Conservation (phyloP, 2,329 filamentous ascomycete genomes). For the Xylariaceae sp. region DNA sequence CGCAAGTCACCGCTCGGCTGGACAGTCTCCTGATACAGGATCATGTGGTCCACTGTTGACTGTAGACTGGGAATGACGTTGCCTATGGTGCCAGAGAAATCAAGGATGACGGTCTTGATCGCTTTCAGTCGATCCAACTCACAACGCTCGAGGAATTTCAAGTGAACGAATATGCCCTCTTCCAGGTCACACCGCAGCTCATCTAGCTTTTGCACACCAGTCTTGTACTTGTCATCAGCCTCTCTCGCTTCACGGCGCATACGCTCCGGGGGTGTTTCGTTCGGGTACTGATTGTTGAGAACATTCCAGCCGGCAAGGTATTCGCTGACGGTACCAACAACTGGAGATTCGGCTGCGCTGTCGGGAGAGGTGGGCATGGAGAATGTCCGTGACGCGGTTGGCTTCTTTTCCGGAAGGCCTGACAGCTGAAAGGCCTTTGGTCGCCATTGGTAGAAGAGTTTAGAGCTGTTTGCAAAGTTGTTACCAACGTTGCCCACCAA, state of each 20-base stretch:
- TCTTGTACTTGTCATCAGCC: slow-evolving; percentile 91
- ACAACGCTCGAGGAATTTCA: slow-evolving; percentile 95
- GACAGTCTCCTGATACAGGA: slow-evolving; percentile 98
- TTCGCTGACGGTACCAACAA: slow-evolving; percentile 78
- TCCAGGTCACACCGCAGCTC: slow-evolving; percentile 91
- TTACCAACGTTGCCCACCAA: slow-evolving; percentile 92
- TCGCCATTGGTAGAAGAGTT: slow-evolving; percentile 96
- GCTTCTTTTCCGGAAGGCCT: slow-evolving; percentile 85
- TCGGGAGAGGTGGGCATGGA: slow-evolving; percentile 62
- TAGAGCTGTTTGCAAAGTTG: slow-evolving; percentile 95
- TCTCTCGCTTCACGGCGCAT: slow-evolving; percentile 85
- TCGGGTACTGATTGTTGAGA: slow-evolving; percentile 83
- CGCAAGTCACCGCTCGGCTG: slow-evolving; percentile 85
- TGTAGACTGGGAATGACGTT: slow-evolving; percentile 97
- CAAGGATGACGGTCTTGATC: slow-evolving; percentile 95
- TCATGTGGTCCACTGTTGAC: slow-evolving; percentile 96
- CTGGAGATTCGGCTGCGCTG: slow-evolving; percentile 67
- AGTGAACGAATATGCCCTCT: slow-evolving; percentile 86
- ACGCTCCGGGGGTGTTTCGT: slow-evolving; percentile 84
- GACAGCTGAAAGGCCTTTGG: slow-evolving; percentile 85
- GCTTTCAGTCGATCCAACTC: slow-evolving; percentile 94
- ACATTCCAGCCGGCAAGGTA: slow-evolving; percentile 92
- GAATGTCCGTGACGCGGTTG: slow-evolving; percentile 65
- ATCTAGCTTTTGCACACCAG: slow-evolving; percentile 78
- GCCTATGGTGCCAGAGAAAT: slow-evolving; percentile 95